These are phyloP conservation scores for Citrus sp. DNA, from an alignment of 345 rosid species.

Conservation along the genomic window DNA sequence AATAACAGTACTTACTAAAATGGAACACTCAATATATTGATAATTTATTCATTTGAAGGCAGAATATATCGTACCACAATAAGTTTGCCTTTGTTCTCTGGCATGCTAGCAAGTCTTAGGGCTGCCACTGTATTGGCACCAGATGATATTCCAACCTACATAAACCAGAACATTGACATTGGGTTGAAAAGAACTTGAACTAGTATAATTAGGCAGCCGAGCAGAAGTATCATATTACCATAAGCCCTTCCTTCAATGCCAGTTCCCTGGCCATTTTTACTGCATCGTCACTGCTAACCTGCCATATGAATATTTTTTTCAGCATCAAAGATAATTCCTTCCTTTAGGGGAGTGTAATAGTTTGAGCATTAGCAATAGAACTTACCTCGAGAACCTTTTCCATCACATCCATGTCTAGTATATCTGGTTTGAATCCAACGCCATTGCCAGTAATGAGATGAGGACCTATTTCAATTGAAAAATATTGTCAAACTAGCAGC, in stretches of 20 bases:
- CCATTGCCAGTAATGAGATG: constrained; percentile 95
- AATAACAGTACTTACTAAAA: not conserved
- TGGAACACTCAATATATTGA: not conserved
- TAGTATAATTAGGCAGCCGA: not conserved
- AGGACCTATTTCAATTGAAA: constrained; percentile 58
- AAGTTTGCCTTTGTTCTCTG: constrained; percentile 93
- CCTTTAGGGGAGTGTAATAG: not conserved
- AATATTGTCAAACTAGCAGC: not conserved
- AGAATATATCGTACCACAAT: constrained; percentile 64
- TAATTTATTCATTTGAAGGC: not conserved
- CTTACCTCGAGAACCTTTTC: constrained; percentile 85
- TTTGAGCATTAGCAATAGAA: not conserved
- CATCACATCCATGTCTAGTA: constrained; percentile 92
- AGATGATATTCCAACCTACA: constrained; percentile 92
- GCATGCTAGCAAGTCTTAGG: constrained; percentile 71
- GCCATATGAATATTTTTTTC: constrained; percentile 13
- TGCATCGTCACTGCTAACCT: constrained; percentile 91
- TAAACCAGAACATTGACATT: not conserved
- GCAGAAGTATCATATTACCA: constrained; percentile 43
- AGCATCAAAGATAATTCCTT: not conserved
- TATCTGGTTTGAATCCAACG: constrained; percentile 96
- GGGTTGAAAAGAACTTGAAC: not conserved
- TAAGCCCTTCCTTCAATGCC: constrained; percentile 92
- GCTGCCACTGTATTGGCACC: constrained; percentile 97
- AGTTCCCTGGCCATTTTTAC: constrained; percentile 92